phyloP scores from a whole-genome alignment of 2,329 filamentous ascomycete genomes.

The Talaromyces amestolkiae region DNA sequence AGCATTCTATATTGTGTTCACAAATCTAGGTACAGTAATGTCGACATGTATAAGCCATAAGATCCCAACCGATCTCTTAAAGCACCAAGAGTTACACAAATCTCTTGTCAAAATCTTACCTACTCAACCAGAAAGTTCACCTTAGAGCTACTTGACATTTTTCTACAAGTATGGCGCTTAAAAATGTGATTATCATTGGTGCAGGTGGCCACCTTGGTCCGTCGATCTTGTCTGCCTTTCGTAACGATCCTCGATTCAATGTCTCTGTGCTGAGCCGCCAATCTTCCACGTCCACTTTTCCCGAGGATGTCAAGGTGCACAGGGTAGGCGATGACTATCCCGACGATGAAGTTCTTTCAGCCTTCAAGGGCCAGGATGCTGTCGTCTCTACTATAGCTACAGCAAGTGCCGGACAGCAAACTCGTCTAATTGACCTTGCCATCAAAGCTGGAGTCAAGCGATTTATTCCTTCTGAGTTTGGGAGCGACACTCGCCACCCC shows the following conservation, averaged over 20 bases:
- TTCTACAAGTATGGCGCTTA: not conserved
- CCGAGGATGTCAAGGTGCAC: not conserved
- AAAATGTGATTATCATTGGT: conserved; percentile 8
- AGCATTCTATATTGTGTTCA: not conserved
- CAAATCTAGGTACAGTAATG: not conserved
- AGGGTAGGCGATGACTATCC: conserved; percentile 6
- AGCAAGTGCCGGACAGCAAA: not conserved
- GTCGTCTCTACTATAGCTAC: conserved; percentile 5
- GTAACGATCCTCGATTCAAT: not conserved
- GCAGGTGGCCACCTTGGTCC: conserved; percentile 9
- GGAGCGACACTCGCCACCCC: conserved; percentile 3
- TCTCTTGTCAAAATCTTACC: not conserved
- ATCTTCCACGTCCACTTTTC: not conserved
- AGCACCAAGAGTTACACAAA: not conserved
- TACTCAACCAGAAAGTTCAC: not conserved
- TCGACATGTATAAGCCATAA: not conserved
- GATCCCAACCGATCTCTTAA: not conserved
- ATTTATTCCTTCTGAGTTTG: conserved; percentile 17
- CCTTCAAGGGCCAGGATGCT: conserved; percentile 7
- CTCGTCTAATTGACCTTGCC: not conserved
- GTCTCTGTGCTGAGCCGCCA: conserved; percentile 11
- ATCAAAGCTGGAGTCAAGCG: conserved; percentile 17
- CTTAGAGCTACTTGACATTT: not conserved
- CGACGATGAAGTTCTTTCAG: not conserved
- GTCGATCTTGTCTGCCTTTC: conserved; percentile 4